Conservation (phyloP, 2,329 filamentous ascomycete genomes). For the Apiospora hydei region DNA sequence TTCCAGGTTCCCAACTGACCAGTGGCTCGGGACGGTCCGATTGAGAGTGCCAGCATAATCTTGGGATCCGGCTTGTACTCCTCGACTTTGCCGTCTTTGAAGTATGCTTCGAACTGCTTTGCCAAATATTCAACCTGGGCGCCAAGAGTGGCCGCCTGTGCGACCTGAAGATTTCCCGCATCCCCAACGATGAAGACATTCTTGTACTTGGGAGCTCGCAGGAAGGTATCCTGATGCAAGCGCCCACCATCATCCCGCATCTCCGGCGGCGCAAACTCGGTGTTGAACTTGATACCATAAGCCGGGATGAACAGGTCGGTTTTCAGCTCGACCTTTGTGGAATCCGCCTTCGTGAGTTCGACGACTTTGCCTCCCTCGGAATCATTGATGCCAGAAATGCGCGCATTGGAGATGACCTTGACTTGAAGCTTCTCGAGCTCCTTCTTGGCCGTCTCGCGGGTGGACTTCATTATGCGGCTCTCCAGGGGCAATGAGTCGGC, state of each 20-base stretch:
- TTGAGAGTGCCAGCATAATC: slow-evolving; percentile 45
- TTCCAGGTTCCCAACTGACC: slow-evolving; percentile 48
- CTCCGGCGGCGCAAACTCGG: slow-evolving; percentile 48
- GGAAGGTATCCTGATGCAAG: slow-evolving; percentile 46
- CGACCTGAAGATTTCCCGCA: slow-evolving; percentile 48
- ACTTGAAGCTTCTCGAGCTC: slow-evolving; percentile 55
- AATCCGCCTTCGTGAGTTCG: slow-evolving; percentile 43
- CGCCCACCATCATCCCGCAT: slow-evolving; percentile 46
- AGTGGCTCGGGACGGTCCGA: slow-evolving; percentile 49
- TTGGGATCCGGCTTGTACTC: slow-evolving; percentile 42
- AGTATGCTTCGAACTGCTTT: slow-evolving; percentile 42
- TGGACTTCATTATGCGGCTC: slow-evolving; percentile 41
- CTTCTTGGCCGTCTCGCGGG: slow-evolving; percentile 47
- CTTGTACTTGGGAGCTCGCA: slow-evolving; percentile 45
- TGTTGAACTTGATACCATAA: slow-evolving; percentile 54
- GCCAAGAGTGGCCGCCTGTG: slow-evolving; percentile 43
- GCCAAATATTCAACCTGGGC: slow-evolving; percentile 45
- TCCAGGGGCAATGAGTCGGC: slow-evolving; percentile 48
- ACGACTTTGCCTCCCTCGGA: slow-evolving; percentile 35
- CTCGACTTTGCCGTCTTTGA: slow-evolving; percentile 39
- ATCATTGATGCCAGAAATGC: slow-evolving; percentile 39
- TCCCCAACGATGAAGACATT: slow-evolving; percentile 57
- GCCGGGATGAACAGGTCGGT: slow-evolving; percentile 57
- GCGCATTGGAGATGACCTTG: slow-evolving; percentile 49
- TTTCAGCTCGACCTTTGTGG: slow-evolving; percentile 45